A percentile compares a stretch with the other conserved stretches of the same genome.
Evolutionary conservation across 345 rosid genomes (phyloP).

Genomic region (Sonneratia caseolaris): DNA sequence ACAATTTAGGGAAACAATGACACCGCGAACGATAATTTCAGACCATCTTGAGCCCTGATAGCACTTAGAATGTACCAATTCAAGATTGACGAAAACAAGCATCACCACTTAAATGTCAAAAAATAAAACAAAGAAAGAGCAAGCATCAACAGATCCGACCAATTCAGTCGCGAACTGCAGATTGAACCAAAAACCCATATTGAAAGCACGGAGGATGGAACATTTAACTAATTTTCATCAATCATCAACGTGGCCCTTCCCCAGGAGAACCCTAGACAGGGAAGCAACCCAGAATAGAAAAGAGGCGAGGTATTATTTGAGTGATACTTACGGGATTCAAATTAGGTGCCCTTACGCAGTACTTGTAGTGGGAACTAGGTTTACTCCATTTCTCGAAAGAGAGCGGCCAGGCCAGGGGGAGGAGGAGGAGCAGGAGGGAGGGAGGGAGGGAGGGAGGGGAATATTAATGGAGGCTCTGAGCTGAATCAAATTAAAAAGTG

Average conservation of each 20-base stretch:
- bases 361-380: constrained; percentile 9
- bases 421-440: not conserved
- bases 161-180: not conserved
- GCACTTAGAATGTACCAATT: not conserved
- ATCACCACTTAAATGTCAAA: not conserved
- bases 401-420: not conserved
- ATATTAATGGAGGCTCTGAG: not conserved
- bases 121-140: not conserved
- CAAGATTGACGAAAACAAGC: not conserved
- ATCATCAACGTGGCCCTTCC: constrained; percentile 1
- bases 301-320: not conserved
- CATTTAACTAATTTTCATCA: not conserved
- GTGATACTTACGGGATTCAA: constrained; percentile 20
- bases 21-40: not conserved
- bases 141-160: not conserved
- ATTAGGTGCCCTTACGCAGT: constrained; percentile 9
- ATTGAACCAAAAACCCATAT: not conserved
- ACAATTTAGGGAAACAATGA: not conserved
- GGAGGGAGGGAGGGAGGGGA: not conserved
- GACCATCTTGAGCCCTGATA: not conserved
- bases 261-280: constrained; percentile 6
- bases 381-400: not conserved
- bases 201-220: not conserved
- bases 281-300: not conserved
- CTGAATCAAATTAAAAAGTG: not conserved